phyloP scores from a whole-genome alignment of 2,329 filamentous ascomycete species.

The Aspergillaceae sp. region DNA sequence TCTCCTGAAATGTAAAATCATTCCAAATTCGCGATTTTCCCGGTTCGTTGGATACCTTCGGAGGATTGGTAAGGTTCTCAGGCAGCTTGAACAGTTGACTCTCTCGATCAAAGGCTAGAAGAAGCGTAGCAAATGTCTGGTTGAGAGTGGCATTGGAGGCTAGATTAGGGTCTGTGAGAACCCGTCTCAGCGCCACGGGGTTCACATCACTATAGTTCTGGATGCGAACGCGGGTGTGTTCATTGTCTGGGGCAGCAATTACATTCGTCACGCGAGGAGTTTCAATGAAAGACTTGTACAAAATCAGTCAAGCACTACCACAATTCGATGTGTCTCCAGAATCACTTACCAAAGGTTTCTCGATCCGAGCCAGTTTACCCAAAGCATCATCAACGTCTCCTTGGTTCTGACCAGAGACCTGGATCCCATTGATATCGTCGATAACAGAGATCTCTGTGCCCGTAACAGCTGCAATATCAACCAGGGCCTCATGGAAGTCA shows the following conservation, averaged over 20 bases:
- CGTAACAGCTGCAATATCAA: constrained; percentile 16
- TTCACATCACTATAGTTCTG: constrained; percentile 14
- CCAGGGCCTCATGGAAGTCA: constrained; percentile 11
- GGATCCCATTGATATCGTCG: constrained; percentile 14
- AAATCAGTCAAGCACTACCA: not conserved
- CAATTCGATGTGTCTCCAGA: not conserved
- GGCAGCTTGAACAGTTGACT: constrained; percentile 6
- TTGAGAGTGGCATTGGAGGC: constrained; percentile 6
- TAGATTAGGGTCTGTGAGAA: constrained; percentile 15
- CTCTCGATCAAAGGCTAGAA: constrained; percentile 11
- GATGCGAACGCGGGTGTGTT: constrained; percentile 9
- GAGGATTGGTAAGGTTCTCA: constrained; percentile 12
- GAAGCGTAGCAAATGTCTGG: constrained; percentile 17
- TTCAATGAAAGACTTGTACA: constrained; percentile 11
- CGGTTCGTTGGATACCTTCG: constrained; percentile 9
- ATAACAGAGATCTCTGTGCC: constrained; percentile 19
- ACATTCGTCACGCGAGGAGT: constrained; percentile 14
- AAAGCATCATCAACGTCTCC: constrained; percentile 22
- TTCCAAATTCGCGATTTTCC: constrained; percentile 24
- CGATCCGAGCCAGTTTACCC: constrained; percentile 17
- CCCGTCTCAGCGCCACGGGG: constrained; percentile 10
- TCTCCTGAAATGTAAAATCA: constrained; percentile 20
- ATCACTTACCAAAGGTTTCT: constrained; percentile 20
- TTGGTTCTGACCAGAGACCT: constrained; percentile 15
- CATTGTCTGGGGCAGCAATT: constrained; percentile 4